Percentiles rank a stretch among this genome's conserved stretches.
Conservation (phyloP, 176 grass and related monocot species). For the Rhipidocladum racemiflorum region DNA sequence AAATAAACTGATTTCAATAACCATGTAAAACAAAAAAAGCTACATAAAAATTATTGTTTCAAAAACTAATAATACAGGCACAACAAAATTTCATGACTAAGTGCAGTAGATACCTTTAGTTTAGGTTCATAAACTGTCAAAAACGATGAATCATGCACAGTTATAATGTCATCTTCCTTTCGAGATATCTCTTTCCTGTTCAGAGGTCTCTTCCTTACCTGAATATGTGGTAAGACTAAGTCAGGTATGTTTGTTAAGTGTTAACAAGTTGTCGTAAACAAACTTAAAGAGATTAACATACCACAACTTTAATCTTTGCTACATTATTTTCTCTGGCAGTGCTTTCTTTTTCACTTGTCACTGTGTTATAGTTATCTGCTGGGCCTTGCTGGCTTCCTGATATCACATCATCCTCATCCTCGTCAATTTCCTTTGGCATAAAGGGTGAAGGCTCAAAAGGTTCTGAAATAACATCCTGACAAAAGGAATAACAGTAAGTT, state of each 20-base stretch:
- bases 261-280: constrained; percentile 1
- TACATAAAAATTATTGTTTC: constrained; percentile 1
- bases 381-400: constrained; percentile 53
- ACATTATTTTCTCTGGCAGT: constrained; percentile 79
- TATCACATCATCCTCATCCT: constrained; percentile 69
- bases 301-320: constrained; percentile 99
- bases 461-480: constrained; percentile 79
- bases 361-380: constrained; percentile 56
- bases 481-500: constrained; percentile 41
- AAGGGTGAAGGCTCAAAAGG: constrained; percentile 92
- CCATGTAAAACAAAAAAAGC: background rate
- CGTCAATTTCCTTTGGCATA: constrained; percentile 79
- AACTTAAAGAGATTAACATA: constrained; percentile 44
- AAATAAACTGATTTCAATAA: constrained; percentile 16
- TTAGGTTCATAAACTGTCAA: constrained; percentile 94
- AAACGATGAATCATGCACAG: constrained; percentile 66
- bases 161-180: constrained; percentile 95
- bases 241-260: constrained; percentile 32
- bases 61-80: constrained; percentile 5
- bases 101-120: constrained; percentile 63
- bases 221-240: constrained; percentile 35
- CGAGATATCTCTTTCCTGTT: constrained; percentile 96
- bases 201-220: constrained; percentile 98
- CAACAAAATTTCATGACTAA: constrained; percentile 1
- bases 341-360: constrained; percentile 65